phyloP scores from a whole-genome alignment of 2,329 filamentous ascomycete species.

The Pseudogymnoascus sp. region DNA sequence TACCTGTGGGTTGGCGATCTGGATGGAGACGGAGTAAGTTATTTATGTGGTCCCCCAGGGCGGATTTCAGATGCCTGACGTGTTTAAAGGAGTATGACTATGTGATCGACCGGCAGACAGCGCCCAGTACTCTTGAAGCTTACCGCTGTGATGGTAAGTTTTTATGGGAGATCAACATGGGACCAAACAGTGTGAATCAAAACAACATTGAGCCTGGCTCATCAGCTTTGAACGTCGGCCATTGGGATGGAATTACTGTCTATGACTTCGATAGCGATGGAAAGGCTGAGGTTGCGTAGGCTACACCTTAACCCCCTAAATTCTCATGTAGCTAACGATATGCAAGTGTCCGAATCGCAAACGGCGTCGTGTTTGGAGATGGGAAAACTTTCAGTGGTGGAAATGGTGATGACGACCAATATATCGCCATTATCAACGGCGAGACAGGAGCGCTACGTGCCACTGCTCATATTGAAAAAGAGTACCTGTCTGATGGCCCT shows the following conservation, averaged over 20 bases:
- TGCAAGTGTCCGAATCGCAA: not conserved
- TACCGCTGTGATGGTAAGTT: not conserved
- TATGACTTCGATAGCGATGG: not conserved
- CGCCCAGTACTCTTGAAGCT: not conserved
- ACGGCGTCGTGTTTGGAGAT: not conserved
- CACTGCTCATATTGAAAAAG: not conserved
- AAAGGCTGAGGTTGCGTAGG: not conserved
- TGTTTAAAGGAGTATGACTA: not conserved
- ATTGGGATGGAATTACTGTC: not conserved
- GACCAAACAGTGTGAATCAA: not conserved
- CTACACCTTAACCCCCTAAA: not conserved
- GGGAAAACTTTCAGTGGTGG: not conserved
- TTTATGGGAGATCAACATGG: not conserved
- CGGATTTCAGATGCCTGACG: not conserved
- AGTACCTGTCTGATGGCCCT: not conserved
- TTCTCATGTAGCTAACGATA: not conserved
- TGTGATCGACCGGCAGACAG: not conserved
- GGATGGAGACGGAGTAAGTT: not conserved
- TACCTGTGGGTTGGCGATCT: not conserved
- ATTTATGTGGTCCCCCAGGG: not conserved
- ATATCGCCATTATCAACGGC: not conserved
- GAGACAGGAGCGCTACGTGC: not conserved
- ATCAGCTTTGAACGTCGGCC: not conserved
- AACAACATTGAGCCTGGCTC: conserved; percentile 8
- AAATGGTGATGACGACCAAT: not conserved